Evolutionary conservation across 2,329 filamentous ascomycete species (phyloP).

Genomic region (Colletotrichum destructivum): DNA sequence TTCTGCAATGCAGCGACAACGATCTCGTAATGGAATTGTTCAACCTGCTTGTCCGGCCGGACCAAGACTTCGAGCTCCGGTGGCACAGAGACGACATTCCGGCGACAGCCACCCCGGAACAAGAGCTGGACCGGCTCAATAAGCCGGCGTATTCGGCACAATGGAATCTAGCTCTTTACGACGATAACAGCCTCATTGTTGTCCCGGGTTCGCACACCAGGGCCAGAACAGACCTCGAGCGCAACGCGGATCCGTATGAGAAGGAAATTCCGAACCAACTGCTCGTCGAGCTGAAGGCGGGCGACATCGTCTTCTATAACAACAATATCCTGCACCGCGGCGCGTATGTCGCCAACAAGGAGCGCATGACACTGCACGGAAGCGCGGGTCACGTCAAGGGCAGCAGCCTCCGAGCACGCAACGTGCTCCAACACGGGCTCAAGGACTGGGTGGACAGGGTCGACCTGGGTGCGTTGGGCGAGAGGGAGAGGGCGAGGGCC

Average conservation of each 20-base stretch:
- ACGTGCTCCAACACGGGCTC: conserved; percentile 83
- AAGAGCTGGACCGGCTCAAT: conserved; percentile 75
- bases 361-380: conserved; percentile 81
- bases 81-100: conserved; percentile 92
- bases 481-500: conserved; percentile 64
- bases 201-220: conserved; percentile 83
- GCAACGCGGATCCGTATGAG: conserved; percentile 77
- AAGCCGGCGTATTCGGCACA: conserved; percentile 82
- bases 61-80: conserved; percentile 78
- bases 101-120: conserved; percentile 73
- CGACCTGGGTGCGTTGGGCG: conserved; percentile 66
- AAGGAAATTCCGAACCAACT: conserved; percentile 73
- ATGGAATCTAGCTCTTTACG: conserved; percentile 88
- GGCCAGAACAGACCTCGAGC: conserved; percentile 78
- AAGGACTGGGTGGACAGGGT: conserved; percentile 75
- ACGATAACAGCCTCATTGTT: conserved; percentile 81
- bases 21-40: conserved; percentile 88
- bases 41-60: conserved; percentile 86
- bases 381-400: conserved; percentile 75
- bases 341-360: conserved; percentile 70
- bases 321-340: conserved; percentile 89
- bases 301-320: conserved; percentile 90
- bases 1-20: conserved; percentile 72
- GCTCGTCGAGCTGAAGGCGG: conserved; percentile 76
- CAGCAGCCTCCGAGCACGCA: conserved; percentile 72